Base-by-base conservation (phyloP, 2,329 filamentous ascomycete genomes). In the Alternaria burnsii region DNA sequence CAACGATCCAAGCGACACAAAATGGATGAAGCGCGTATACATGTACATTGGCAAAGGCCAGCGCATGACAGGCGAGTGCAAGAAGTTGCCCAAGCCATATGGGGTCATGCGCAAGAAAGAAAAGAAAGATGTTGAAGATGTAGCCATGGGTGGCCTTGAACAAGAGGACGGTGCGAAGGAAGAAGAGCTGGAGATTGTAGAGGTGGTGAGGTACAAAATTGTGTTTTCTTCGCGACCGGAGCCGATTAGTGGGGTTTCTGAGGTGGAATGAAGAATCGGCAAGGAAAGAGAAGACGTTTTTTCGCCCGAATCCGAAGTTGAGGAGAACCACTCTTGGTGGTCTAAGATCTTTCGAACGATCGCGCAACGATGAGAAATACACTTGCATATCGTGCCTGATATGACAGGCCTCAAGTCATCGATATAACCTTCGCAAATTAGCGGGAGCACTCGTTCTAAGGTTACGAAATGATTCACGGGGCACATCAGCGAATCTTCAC, bases 11-110 rank as follows among this genome's bases (percentile, higher is more conserved):
- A 82, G 82, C 16, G 85, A 87, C 69, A 89, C 87, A 0, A 86
- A 86, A 10, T 97, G 94, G 94, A 97, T 94, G 91, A 96, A 93
- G 80, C 86, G 88, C 36, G 93, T 94, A 28, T 92, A 97, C 74
- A 82, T 98, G 50, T 97, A 94, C 75, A 87, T 98, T 5, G 95
- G 94, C 6, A 87, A 90, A 73, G 91, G 97, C 76, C 95, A 98
- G 81, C 86, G 94, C 61, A 86, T 98, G 74, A 91, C 89, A 1
- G 95, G 95, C 4, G 93, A 98, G 78, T 89, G 97, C 50, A 97
- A 93, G 84, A 97, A 93, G 79, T 80, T 98, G 51, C 86, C 86
- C 6, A 91, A 87, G 72, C 89, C 94, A 3, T 76, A 97, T 67
- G 95, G 90, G 4, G 83, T 98, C n/a, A 84, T 98, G 24, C 85